These are phyloP conservation scores for Auriscalpium vulgare DNA, from an alignment of 768 basidiomycete genomes.

Conservation along the genomic window DNA sequence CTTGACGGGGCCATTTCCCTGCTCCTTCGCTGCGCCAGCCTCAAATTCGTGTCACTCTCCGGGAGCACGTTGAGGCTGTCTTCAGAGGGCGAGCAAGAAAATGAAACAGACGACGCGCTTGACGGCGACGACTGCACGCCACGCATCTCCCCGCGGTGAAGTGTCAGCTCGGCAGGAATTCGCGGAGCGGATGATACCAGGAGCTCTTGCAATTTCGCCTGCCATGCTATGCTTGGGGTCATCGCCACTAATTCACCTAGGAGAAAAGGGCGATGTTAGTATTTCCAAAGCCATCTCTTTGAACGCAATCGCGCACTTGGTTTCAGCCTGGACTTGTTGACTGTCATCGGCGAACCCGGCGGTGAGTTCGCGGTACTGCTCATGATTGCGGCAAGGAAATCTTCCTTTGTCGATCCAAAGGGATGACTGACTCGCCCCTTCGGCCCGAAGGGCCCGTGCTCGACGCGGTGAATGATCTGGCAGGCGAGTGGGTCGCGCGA, in stretches of 20 bases:
- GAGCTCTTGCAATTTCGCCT: conserved; percentile 11
- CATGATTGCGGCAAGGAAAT: conserved; percentile 23
- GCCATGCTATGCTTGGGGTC: conserved; percentile 16
- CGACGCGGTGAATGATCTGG: conserved; percentile 31
- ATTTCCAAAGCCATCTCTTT: too few species aligned
- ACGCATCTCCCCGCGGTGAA: neutral
- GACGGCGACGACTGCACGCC: neutral
- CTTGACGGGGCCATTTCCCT: too few species aligned
- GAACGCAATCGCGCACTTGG: neutral
- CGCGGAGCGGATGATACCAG: neutral
- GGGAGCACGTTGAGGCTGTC: neutral
- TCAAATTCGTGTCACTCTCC: too few species aligned
- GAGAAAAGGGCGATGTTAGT: too few species aligned
- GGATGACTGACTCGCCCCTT: conserved; percentile 21
- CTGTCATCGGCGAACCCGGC: conserved; percentile 2
- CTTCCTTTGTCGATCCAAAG: conserved; percentile 24
- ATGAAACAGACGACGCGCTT: neutral
- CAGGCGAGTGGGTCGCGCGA: conserved; percentile 28
- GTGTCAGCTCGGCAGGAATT: neutral
- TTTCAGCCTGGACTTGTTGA: neutral
- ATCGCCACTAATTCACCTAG: conserved; percentile 9
- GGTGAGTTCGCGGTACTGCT: conserved; percentile 14
- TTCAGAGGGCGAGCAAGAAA: neutral
- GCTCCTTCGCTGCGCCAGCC: too few species aligned
- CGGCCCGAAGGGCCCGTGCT: conserved; percentile 29